Percentiles rank a stretch among this genome's conserved stretches.
Conservation (phyloP, 2,329 filamentous ascomycete species). For the Fusarium vanettenii region DNA sequence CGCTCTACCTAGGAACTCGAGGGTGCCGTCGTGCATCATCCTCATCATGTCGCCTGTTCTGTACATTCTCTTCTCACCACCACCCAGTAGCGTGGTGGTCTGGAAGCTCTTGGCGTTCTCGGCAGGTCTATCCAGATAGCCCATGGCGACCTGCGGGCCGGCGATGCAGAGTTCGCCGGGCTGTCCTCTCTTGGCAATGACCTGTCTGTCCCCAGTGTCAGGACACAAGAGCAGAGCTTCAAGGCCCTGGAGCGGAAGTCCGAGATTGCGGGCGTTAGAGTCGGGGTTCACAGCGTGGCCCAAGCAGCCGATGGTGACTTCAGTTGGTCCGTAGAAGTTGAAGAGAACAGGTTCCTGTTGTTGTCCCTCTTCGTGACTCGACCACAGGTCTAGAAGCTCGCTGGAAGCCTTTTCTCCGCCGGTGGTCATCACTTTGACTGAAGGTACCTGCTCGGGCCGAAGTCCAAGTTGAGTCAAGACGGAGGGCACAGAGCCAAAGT, state of each 20-base stretch:
- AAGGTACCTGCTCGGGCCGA: neutral
- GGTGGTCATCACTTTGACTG: conserved; percentile 16
- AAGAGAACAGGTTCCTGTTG: neutral
- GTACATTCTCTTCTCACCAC: conserved; percentile 1
- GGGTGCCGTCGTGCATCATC: conserved; percentile 22
- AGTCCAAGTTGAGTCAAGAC: conserved; percentile 17
- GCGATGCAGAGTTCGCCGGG: conserved; percentile 23
- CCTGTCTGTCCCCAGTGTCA: rapidly evolving
- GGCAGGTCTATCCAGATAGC: conserved; percentile 9
- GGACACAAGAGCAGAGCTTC: conserved; percentile 2
- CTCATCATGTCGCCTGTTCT: conserved; percentile 30
- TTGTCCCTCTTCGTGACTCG: neutral
- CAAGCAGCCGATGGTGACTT: conserved; percentile 23
- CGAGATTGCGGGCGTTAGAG: conserved; percentile 27
- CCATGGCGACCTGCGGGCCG: conserved; percentile 20
- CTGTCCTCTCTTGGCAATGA: neutral
- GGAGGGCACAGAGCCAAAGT: conserved; percentile 22
- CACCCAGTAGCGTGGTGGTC: neutral
- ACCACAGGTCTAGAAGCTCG: neutral
- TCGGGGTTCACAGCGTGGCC: conserved; percentile 5
- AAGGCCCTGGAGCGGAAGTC: conserved; percentile 9
- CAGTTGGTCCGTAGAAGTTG: conserved; percentile 26
- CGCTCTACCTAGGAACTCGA: conserved; percentile 16
- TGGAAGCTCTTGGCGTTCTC: conserved; percentile 25
- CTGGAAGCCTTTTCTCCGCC: conserved; percentile 26